Evolutionary conservation across 2,329 filamentous ascomycete species (phyloP).

Genomic region (Bretziella fagacearum): DNA sequence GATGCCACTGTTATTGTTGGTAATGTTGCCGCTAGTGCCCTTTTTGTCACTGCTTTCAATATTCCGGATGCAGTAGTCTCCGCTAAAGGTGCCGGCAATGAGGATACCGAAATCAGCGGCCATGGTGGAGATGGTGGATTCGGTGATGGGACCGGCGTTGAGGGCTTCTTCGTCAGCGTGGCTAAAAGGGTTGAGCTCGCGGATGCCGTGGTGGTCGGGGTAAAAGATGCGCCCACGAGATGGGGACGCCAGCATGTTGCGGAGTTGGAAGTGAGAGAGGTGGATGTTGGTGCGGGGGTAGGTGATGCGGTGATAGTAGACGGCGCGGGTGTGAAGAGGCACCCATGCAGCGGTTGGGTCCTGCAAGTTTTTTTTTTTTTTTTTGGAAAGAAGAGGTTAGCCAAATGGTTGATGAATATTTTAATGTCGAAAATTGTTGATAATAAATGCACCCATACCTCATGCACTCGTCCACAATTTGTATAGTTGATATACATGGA

Average conservation of each 20-base stretch:
- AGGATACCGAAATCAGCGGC: constrained; percentile 37
- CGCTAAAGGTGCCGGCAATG: constrained; percentile 41
- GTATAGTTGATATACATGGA: constrained; percentile 40
- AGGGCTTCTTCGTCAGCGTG: constrained; percentile 29
- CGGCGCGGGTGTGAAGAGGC: constrained; percentile 27
- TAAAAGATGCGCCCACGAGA: constrained; percentile 41
- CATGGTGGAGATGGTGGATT: constrained; percentile 32
- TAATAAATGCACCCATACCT: too few species aligned
- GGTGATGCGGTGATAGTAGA: constrained; percentile 42
- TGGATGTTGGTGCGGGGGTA: constrained; percentile 35
- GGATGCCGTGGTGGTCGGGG: constrained; percentile 32
- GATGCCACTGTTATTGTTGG: constrained; percentile 34
- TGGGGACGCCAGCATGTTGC: constrained; percentile 42
- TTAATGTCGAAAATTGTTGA: too few species aligned
- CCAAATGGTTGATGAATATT: too few species aligned
- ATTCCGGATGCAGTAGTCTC: constrained; percentile 35
- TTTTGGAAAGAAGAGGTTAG: too few species aligned
- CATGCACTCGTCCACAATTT: constrained; percentile 28
- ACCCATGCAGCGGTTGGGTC: not conserved
- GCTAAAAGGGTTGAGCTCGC: constrained; percentile 35
- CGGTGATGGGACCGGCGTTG: constrained; percentile 25
- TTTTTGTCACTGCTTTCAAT: constrained; percentile 24
- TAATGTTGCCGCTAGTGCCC: constrained; percentile 27
- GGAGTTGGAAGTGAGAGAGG: constrained; percentile 49
- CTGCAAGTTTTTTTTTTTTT: too few species aligned